phyloP scores from a whole-genome alignment of 345 rosid genomes.

The Syzygium oleosum region DNA sequence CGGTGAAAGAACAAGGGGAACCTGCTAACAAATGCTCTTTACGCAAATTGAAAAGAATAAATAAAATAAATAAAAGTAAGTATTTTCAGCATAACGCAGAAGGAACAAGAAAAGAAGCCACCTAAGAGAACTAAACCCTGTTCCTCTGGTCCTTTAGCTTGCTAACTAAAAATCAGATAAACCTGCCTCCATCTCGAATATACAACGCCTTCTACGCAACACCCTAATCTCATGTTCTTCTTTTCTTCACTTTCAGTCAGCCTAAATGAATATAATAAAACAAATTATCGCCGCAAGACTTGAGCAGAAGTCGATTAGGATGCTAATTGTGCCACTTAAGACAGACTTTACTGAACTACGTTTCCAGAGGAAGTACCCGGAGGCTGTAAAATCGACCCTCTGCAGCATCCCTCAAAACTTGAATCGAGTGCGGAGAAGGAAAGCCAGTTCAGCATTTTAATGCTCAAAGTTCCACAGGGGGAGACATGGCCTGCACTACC shows the following conservation, averaged over 20 bases:
- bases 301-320: neutral
- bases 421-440: neutral
- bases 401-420: neutral
- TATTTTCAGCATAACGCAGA: neutral
- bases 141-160: neutral
- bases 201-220: neutral
- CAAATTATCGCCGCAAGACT: neutral
- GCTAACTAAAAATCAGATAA: neutral
- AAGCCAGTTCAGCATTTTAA: neutral
- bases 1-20: neutral
- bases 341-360: neutral
- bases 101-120: neutral
- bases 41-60: neutral
- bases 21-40: neutral
- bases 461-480: constrained; percentile 21
- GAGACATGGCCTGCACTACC: constrained; percentile 15
- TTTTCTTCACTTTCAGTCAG: neutral
- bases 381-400: neutral
- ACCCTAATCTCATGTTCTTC: neutral
- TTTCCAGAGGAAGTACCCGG: neutral
- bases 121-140: neutral
- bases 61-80: neutral
- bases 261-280: neutral
- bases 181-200: neutral
- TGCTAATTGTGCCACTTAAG: neutral